Conservation (phyloP, 1,139 yeast genomes). For the Scheffersomyces quercinus region DNA sequence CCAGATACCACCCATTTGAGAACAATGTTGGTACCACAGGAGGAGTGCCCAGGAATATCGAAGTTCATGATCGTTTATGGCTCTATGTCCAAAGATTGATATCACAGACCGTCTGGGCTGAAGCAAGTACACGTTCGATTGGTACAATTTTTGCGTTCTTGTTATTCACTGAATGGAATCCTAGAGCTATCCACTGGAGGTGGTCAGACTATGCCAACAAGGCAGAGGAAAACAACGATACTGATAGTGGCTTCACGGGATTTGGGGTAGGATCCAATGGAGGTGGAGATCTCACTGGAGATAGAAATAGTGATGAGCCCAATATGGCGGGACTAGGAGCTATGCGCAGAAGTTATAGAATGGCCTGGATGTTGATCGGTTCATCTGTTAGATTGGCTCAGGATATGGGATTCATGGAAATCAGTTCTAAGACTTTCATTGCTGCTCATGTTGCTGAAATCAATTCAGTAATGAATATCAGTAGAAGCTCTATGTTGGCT, state of each 20-base stretch:
- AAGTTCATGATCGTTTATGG: slow-evolving; percentile 80
- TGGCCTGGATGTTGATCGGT: slow-evolving; percentile 95
- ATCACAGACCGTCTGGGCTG: slow-evolving; percentile 93
- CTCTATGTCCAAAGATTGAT: slow-evolving; percentile 77
- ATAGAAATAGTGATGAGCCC: slow-evolving; percentile 32
- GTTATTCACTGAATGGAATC: slow-evolving; percentile 93
- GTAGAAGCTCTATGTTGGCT: slow-evolving; percentile 67
- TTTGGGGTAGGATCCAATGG: background rate
- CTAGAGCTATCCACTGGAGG: slow-evolving; percentile 88
- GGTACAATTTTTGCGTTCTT: slow-evolving; percentile 86
- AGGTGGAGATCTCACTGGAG: slow-evolving; percentile 2
- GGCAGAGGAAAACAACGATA: slow-evolving; percentile 38
- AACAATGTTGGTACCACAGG: slow-evolving; percentile 29
- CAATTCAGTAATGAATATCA: slow-evolving; percentile 68
- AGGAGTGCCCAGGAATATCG: slow-evolving; percentile 50
- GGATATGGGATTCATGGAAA: slow-evolving; percentile 79
- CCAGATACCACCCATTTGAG: slow-evolving; percentile 68
- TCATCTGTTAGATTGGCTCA: slow-evolving; percentile 85
- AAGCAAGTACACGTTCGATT: slow-evolving; percentile 81
- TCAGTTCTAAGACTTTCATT: slow-evolving; percentile 69
- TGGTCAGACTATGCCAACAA: slow-evolving; percentile 84
- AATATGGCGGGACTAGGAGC: slow-evolving; percentile 78
- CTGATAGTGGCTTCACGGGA: slow-evolving; percentile 7
- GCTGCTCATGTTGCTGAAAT: slow-evolving; percentile 88
- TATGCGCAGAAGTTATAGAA: slow-evolving; percentile 80